Conservation (phyloP, 2,329 filamentous ascomycete species). For the Ophiostoma montium region DNA sequence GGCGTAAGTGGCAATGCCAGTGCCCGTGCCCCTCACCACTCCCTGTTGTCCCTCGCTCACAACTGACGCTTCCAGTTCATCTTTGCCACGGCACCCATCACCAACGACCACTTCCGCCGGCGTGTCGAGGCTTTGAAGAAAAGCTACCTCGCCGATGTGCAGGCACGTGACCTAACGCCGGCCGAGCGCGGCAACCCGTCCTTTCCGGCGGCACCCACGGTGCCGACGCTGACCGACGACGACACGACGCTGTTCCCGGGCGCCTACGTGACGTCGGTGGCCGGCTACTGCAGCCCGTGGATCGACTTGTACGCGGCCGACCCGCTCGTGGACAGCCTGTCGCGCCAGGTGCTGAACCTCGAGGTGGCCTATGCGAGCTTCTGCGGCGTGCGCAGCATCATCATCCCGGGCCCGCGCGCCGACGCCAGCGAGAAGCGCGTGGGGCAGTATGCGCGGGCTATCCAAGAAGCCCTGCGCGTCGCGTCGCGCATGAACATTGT, state of each 20-base stretch:
- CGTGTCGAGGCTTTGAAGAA: conserved; percentile 51
- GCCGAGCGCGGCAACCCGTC: conserved; percentile 30
- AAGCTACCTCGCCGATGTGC: conserved; percentile 34
- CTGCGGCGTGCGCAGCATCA: conserved; percentile 71
- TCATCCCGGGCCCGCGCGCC: conserved; percentile 63
- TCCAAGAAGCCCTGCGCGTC: conserved; percentile 64
- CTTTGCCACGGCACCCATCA: conserved; percentile 67
- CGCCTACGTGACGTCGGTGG: conserved; percentile 54
- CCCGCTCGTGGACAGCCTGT: conserved; percentile 71
- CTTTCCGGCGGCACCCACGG: conserved; percentile 37
- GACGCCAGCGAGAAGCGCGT: conserved; percentile 35
- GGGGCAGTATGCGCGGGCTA: conserved; percentile 68
- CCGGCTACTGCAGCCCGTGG: conserved; percentile 78
- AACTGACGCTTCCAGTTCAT: conserved; percentile 44
- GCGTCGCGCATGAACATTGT: conserved; percentile 67
- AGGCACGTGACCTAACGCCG: conserved; percentile 19
- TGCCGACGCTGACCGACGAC: conserved; percentile 58
- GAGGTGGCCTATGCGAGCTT: conserved; percentile 94
- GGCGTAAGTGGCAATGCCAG: too few species aligned
- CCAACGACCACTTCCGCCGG: conserved; percentile 56
- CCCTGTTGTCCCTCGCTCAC: background rate
- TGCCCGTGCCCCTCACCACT: too few species aligned
- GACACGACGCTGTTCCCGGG: conserved; percentile 64
- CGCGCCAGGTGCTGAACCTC: conserved; percentile 75
- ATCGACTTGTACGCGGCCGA: conserved; percentile 78